phyloP scores from a whole-genome alignment of 2,329 filamentous ascomycete genomes.

The Botrytis paeoniae region DNA sequence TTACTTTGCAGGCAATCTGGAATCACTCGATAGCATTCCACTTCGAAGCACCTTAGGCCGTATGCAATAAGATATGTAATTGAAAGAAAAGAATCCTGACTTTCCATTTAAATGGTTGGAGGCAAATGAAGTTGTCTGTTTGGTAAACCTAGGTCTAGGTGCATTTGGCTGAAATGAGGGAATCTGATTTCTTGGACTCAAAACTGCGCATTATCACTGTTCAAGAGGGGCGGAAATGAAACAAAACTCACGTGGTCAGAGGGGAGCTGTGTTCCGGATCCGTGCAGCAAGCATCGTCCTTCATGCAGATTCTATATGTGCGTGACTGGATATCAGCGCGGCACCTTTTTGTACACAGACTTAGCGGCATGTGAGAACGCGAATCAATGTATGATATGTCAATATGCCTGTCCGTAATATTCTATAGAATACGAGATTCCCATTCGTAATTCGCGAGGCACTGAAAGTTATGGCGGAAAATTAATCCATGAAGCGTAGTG shows the following conservation, averaged over 20 bases:
- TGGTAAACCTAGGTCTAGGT: background rate
- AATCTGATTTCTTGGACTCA: background rate
- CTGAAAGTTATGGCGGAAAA: background rate
- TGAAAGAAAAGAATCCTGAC: background rate
- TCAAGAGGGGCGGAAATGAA: background rate
- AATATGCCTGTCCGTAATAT: background rate
- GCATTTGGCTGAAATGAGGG: background rate
- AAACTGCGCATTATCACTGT: background rate
- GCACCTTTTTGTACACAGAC: background rate
- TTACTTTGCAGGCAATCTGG: slow-evolving; percentile 6
- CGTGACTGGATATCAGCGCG: slow-evolving; percentile 16
- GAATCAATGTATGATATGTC: slow-evolving; percentile 1
- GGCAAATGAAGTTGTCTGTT: background rate
- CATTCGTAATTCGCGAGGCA: background rate
- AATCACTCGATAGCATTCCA: background rate
- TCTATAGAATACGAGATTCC: slow-evolving; percentile 1
- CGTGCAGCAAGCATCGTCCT: slow-evolving; percentile 3
- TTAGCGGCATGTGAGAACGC: slow-evolving; percentile 15
- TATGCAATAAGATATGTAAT: slow-evolving; percentile 4
- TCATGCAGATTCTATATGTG: slow-evolving; percentile 15
- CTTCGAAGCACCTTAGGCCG: background rate
- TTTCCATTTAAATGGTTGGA: background rate
- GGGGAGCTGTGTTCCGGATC: slow-evolving; percentile 13
- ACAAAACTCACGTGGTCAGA: slow-evolving; percentile 16
- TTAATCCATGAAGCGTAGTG: background rate